phyloP scores from a whole-genome alignment of 202 grass and related monocot genomes.

The Brachypodium distachyon region DNA sequence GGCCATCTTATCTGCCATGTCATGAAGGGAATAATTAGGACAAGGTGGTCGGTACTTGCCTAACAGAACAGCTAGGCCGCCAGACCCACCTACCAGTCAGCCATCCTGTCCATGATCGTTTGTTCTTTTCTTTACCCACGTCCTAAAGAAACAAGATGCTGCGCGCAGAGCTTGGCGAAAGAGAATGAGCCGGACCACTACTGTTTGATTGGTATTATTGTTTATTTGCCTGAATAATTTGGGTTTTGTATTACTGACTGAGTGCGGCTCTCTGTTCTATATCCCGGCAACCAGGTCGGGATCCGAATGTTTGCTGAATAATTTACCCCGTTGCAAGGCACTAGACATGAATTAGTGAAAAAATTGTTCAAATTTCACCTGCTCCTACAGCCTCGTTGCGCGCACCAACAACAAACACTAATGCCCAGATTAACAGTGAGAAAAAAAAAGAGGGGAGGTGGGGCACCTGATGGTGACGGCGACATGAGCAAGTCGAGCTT shows the following conservation, averaged over 20 bases:
- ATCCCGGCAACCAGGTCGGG: background rate
- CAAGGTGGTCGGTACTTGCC: conserved; percentile 20
- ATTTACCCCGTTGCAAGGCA: background rate
- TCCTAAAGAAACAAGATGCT: background rate
- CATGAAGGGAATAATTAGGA: conserved; percentile 24
- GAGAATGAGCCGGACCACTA: conserved; percentile 5
- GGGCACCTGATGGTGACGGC: conserved; percentile 72
- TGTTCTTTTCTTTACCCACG: background rate
- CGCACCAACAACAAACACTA: background rate
- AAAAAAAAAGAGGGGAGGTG: background rate
- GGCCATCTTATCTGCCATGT: conserved; percentile 21
- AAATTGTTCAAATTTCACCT: conserved; percentile 8
- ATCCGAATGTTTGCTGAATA: background rate
- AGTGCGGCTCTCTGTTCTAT: background rate
- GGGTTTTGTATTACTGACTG: background rate
- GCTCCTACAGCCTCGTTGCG: conserved; percentile 10
- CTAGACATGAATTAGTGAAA: background rate
- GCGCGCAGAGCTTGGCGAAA: conserved; percentile 4
- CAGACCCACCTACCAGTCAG: background rate
- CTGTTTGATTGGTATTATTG: background rate
- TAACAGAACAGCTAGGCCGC: conserved; percentile 14
- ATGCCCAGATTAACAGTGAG: background rate
- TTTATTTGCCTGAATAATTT: background rate
- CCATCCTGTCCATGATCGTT: background rate
- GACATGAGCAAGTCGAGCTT: conserved; percentile 40